phyloP scores from a whole-genome alignment of 257 asterid species.

The Datura wrightii region DNA sequence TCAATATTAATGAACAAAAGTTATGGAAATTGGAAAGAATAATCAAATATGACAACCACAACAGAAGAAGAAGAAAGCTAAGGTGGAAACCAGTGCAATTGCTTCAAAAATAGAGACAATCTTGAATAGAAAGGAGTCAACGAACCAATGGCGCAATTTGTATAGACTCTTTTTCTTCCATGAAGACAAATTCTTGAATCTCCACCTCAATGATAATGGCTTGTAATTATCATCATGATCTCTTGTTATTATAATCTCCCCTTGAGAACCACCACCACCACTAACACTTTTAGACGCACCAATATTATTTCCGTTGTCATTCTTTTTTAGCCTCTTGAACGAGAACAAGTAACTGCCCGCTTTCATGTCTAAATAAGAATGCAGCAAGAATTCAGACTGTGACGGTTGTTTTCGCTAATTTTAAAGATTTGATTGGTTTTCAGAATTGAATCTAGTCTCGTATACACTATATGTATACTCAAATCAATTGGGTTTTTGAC shows the following conservation, averaged over 20 bases:
- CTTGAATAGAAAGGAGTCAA: slow-evolving; percentile 64
- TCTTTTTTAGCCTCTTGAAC: slow-evolving; percentile 59
- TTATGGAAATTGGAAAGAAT: background rate
- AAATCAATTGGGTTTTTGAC: background rate
- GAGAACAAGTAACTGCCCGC: slow-evolving; percentile 49
- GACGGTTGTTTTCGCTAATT: background rate
- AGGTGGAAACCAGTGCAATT: slow-evolving; percentile 53
- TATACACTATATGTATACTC: background rate
- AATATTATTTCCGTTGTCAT: slow-evolving; percentile 28
- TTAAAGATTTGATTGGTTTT: background rate
- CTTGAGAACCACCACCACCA: background rate
- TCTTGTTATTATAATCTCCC: slow-evolving; percentile 3
- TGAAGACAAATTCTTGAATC: slow-evolving; percentile 40
- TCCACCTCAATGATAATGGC: slow-evolving; percentile 50
- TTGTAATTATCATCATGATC: background rate
- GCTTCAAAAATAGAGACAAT: slow-evolving; percentile 68
- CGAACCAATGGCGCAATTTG: slow-evolving; percentile 60
- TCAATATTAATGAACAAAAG: background rate
- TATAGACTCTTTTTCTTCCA: slow-evolving; percentile 49
- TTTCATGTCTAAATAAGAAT: slow-evolving; percentile 45
- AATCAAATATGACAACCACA: slow-evolving; percentile 77
- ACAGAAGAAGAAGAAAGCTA: slow-evolving; percentile 74
- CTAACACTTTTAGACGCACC: background rate
- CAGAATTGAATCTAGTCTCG: background rate
- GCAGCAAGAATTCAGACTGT: background rate